phyloP scores from a whole-genome alignment of 495 filamentous ascomycete species.

The Venustampulla echinocandica region DNA sequence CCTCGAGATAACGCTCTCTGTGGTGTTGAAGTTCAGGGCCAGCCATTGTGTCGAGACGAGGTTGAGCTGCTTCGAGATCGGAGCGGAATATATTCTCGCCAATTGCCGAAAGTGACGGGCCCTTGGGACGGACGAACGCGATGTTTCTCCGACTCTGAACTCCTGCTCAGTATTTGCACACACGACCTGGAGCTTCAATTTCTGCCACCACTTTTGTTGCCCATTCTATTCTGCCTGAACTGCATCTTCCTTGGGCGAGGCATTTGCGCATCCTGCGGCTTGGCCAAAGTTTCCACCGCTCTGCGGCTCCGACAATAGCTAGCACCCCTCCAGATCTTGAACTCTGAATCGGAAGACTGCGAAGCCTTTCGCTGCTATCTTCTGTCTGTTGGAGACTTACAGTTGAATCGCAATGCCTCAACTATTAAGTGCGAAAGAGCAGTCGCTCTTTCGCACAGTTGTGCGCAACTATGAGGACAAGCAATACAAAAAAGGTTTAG shows the following conservation, averaged over 20 bases:
- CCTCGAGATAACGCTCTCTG: constrained; percentile 8
- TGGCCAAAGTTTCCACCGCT: too few species aligned
- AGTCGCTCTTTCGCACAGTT: constrained; percentile 84
- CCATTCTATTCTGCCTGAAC: neutral
- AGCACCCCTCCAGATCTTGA: too few species aligned
- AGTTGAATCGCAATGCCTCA: constrained; percentile 54
- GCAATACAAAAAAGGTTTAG: constrained; percentile 87
- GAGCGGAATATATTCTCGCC: neutral
- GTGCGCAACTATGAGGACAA: constrained; percentile 95
- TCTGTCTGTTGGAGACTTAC: too few species aligned
- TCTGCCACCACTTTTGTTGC: neutral
- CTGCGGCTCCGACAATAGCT: too few species aligned
- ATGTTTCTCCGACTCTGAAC: too few species aligned
- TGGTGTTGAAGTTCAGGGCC: neutral
- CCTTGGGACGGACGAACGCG: neutral
- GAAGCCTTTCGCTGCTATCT: neutral
- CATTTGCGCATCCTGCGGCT: neutral
- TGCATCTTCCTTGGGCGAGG: neutral
- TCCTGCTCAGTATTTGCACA: too few species aligned
- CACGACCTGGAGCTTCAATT: neutral
- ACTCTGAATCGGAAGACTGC: neutral
- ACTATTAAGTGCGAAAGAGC: constrained; percentile 81
- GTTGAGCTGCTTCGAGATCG: neutral
- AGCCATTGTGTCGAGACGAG: constrained; percentile 3
- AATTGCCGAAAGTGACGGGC: neutral